Conservation (phyloP, 2,329 filamentous ascomycete genomes). For the Scytalidium lignicola region DNA sequence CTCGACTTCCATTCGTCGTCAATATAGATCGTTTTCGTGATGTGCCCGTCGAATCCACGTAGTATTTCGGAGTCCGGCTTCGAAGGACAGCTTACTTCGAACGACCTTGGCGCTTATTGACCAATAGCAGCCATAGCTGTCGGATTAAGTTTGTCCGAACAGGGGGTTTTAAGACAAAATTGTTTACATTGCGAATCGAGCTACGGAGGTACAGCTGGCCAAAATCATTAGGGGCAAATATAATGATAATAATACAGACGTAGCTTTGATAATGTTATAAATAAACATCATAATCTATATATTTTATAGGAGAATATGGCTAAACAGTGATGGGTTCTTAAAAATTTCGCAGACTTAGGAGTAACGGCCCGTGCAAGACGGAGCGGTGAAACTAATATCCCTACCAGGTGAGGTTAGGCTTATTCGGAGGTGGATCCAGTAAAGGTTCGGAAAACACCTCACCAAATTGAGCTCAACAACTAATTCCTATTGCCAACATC, state of each 20-base stretch:
- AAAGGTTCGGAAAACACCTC: not conserved
- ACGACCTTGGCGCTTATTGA: not conserved
- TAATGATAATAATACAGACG: too few relatives aligned
- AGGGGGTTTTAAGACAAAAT: not conserved
- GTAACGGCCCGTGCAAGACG: not conserved
- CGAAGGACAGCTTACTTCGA: not conserved
- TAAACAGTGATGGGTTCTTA: too few relatives aligned
- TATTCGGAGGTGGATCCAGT: not conserved
- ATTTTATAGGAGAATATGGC: too few relatives aligned
- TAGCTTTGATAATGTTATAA: too few relatives aligned
- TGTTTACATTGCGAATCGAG: too few relatives aligned
- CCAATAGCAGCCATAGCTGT: not conserved
- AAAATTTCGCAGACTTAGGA: not conserved
- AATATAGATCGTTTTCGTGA: conserved; percentile 1
- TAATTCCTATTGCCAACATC: not conserved
- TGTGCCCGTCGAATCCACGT: not conserved
- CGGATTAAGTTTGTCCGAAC: not conserved
- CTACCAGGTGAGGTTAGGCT: not conserved
- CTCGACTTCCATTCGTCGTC: conserved; percentile 23
- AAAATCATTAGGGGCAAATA: too few relatives aligned
- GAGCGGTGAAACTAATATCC: not conserved
- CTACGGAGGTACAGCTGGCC: too few relatives aligned
- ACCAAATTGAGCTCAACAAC: not conserved
- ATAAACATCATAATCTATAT: too few relatives aligned
- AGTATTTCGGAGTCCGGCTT: not conserved